Evolutionary conservation across 768 basidiomycete genomes (phyloP).

Genomic region (Rhodotorula paludigena): DNA sequence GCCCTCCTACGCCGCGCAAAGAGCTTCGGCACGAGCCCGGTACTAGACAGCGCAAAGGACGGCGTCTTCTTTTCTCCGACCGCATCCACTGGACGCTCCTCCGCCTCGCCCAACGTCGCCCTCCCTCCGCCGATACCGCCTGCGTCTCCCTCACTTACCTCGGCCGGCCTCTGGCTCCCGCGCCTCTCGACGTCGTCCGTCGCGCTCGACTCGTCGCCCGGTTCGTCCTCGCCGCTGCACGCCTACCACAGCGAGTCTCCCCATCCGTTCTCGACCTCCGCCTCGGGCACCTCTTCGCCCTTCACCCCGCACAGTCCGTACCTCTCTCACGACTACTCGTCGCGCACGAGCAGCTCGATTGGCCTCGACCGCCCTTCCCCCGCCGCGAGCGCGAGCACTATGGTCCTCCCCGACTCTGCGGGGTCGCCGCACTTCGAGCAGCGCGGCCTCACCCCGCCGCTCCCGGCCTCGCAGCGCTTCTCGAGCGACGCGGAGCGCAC

Average conservation of each 20-base stretch:
- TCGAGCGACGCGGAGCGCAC: neutral
- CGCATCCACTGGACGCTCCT: neutral
- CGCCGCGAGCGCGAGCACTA: neutral
- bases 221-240: neutral
- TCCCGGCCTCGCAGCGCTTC: neutral
- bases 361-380: neutral
- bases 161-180: neutral
- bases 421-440: slow-evolving; percentile 10
- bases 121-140: neutral
- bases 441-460: too few species aligned
- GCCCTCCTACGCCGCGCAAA: slow-evolving; percentile 27
- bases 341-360: too few species aligned
- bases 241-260: neutral
- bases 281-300: neutral
- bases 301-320: slow-evolving; percentile 4
- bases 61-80: neutral
- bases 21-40: slow-evolving; percentile 23
- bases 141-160: neutral
- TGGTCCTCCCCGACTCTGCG: slow-evolving; percentile 12
- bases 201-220: neutral
- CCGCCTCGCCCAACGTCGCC: too few species aligned
- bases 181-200: slow-evolving; percentile 11
- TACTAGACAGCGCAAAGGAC: neutral
- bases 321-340: neutral
- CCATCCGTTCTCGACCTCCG: neutral